Evolutionary conservation across 2,329 filamentous ascomycete species (phyloP), one percentile per base, ranked within the genome.

Genomic region (Nemania sp.): DNA sequence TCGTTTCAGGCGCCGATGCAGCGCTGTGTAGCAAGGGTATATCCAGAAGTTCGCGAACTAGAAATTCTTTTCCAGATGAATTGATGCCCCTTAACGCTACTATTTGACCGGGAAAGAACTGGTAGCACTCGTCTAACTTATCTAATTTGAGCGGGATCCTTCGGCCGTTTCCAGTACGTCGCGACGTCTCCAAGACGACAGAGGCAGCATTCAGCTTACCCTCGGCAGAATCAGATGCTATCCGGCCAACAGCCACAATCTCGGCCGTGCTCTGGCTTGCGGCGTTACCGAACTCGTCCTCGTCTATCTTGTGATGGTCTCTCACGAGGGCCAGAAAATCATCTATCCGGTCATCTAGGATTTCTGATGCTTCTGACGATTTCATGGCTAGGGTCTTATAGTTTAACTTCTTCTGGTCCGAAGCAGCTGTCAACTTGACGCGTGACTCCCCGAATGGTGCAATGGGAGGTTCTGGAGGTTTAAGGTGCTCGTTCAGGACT

Each of bases 361-460:
- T 91, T 74, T 97, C 93, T 4, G 94, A 96, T 0, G 92, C 88
- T 73, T 97, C 93, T 5, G 91, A 93, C 6, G 95, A 82, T 71
- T 97, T 96, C 92, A 98, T 97, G 2, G 91, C 90, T 81, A 98
- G 88, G 1, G 92, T 91, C 72, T 93, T 95, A 77, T 98, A 99
- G 1, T 82, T 87, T 67, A 97, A 89, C 74, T 97, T 97, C 74
- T 93, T 92, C 71, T 92, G 84, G 73, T 98, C 94, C 1, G 92
- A 94, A 61, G 91, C 90, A 2, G 92, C 90, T 5, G 89, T 93
- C 18, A 97, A 82, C 72, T 90, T 93, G 73, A 98, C 87, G 52
- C 95, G 89, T 15, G 91, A 73, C 74, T 95, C 90, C 11, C 86
- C 73, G 65, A 87, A 91, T 1, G 90, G 89, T 34, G 88, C 87